Conservation (phyloP, 495 filamentous ascomycete genomes). For the Hapsidospora chrysogenum region DNA sequence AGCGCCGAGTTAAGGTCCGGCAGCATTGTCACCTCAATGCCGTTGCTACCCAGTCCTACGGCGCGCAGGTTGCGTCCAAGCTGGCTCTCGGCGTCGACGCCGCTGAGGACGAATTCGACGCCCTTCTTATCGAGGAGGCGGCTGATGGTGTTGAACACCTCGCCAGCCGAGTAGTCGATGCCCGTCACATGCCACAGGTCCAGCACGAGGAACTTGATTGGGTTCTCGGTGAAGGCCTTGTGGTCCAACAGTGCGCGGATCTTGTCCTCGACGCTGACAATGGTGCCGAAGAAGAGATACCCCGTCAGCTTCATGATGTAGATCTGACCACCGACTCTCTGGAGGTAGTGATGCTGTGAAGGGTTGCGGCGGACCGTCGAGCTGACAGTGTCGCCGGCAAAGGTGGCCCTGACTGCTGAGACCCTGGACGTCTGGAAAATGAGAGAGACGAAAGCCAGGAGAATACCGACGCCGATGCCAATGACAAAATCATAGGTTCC, state of each 20-base stretch:
- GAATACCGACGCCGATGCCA: conserved; percentile 81
- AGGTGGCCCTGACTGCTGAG: conserved; percentile 72
- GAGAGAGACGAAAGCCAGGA: conserved; percentile 76
- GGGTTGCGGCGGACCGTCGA: conserved; percentile 86
- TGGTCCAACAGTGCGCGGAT: conserved; percentile 70
- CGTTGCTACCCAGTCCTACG: conserved; percentile 57
- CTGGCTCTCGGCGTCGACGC: conserved; percentile 52
- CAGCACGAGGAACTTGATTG: conserved; percentile 80
- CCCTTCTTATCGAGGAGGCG: conserved; percentile 55
- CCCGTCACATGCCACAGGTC: conserved; percentile 83
- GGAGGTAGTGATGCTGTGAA: conserved; percentile 72
- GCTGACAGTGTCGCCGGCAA: conserved; percentile 69
- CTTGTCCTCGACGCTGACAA: conserved; percentile 79
- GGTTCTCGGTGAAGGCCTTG: conserved; percentile 53
- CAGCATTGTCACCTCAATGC: conserved; percentile 56
- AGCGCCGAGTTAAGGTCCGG: conserved; percentile 83
- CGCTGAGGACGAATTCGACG: conserved; percentile 66
- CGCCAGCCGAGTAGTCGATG: conserved; percentile 87
- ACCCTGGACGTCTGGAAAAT: conserved; percentile 83
- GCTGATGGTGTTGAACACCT: conserved; percentile 84
- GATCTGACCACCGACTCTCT: conserved; percentile 71
- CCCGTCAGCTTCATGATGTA: conserved; percentile 80
- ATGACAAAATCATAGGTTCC: conserved; percentile 90
- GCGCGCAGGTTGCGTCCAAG: conserved; percentile 63
- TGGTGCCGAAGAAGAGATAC: conserved; percentile 92